These are phyloP conservation scores for Fraxinus floribunda DNA, from an alignment of 305 asterid genomes.

Conservation along the genomic window DNA sequence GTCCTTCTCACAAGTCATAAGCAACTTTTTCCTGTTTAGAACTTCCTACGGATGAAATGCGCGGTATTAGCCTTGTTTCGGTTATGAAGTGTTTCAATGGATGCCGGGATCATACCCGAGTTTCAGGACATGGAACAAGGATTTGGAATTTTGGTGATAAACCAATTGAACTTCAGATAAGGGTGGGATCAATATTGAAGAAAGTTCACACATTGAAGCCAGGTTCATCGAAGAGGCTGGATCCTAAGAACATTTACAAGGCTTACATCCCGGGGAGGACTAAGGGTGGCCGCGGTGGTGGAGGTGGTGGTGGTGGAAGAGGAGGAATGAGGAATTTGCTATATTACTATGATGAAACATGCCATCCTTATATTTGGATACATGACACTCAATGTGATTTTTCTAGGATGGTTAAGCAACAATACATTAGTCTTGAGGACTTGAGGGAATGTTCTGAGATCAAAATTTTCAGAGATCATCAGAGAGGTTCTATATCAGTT, in stretches of 20 bases:
- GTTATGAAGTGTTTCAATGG: slow-evolving; percentile 63
- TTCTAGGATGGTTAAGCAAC: slow-evolving; percentile 86
- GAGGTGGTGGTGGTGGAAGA: slow-evolving; percentile 37
- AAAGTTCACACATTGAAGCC: slow-evolving; percentile 71
- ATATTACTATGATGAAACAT: slow-evolving; percentile 78
- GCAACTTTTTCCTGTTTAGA: neutral
- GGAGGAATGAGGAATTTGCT: slow-evolving; percentile 58
- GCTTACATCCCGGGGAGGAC: slow-evolving; percentile 64
- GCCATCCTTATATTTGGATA: slow-evolving; percentile 90
- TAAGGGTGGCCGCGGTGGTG: slow-evolving; percentile 31
- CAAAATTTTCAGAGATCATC: slow-evolving; percentile 70
- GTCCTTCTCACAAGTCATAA: neutral
- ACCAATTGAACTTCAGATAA: slow-evolving; percentile 64
- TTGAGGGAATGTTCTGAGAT: slow-evolving; percentile 77
- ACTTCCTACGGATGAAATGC: slow-evolving; percentile 23
- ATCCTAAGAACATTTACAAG: slow-evolving; percentile 79
- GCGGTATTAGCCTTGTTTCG: slow-evolving; percentile 42
- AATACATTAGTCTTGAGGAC: slow-evolving; percentile 78
- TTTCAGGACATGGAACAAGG: slow-evolving; percentile 70
- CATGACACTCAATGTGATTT: slow-evolving; percentile 65
- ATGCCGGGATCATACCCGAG: slow-evolving; percentile 57
- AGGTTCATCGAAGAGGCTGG: slow-evolving; percentile 70
- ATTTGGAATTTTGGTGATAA: slow-evolving; percentile 71
- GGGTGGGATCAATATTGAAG: slow-evolving; percentile 78
- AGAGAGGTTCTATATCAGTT: slow-evolving; percentile 69